These are phyloP conservation scores for Lenzites betulinus DNA, from an alignment of 768 basidiomycete species.

Conservation along the genomic window DNA sequence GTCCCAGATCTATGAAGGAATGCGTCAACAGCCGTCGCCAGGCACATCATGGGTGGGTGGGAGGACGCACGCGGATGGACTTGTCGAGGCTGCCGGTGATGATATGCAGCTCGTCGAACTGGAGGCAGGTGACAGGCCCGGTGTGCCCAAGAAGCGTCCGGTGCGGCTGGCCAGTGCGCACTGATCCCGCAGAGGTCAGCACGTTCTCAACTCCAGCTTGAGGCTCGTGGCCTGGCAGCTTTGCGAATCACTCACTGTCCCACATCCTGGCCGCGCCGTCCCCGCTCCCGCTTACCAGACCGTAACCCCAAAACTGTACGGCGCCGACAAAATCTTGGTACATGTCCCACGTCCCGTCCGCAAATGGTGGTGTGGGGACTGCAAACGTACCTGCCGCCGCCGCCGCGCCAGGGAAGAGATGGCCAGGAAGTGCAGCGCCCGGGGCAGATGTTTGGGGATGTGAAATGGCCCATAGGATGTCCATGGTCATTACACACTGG, in stretches of 20 bases:
- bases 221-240: neutral
- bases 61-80: slow-evolving; percentile 71
- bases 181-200: slow-evolving; percentile 42
- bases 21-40: slow-evolving; percentile 3
- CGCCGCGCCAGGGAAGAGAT: slow-evolving; percentile 52
- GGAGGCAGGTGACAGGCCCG: slow-evolving; percentile 88
- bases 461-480: slow-evolving; percentile 98
- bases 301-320: slow-evolving; percentile 99
- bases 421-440: slow-evolving; percentile 42
- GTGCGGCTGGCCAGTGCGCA: slow-evolving; percentile 98
- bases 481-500: slow-evolving; percentile 99
- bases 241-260: slow-evolving; percentile 76
- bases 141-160: slow-evolving; percentile 92
- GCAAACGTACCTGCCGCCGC: slow-evolving; percentile 68
- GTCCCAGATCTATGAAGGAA: slow-evolving; percentile 81
- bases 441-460: slow-evolving; percentile 64
- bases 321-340: slow-evolving; percentile 98
- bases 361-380: slow-evolving; percentile 82
- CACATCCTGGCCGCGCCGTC: slow-evolving; percentile 99
- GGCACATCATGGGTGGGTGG: neutral
- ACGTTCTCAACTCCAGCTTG: neutral
- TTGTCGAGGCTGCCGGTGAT: slow-evolving; percentile 94
- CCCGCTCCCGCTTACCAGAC: slow-evolving; percentile 93
- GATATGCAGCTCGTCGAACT: slow-evolving; percentile 96
- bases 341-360: slow-evolving; percentile 92